Conservation (phyloP, 495 filamentous ascomycete genomes). For the Xeromyces bisporus region DNA sequence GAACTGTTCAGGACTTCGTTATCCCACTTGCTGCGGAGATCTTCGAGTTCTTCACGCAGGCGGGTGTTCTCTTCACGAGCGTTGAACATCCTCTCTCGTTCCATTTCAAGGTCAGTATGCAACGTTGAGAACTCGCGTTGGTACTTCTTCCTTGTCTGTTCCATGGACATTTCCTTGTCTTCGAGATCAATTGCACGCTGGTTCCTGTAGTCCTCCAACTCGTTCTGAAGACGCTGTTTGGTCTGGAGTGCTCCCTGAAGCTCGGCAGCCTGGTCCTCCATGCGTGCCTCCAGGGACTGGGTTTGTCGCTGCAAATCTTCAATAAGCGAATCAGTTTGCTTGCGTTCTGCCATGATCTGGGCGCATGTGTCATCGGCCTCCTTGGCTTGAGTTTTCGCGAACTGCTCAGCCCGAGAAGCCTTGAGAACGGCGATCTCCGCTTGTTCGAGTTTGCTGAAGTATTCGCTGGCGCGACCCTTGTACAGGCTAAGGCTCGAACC, state of each 20-base stretch:
- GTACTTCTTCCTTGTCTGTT: constrained; percentile 95
- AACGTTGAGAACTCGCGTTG: constrained; percentile 79
- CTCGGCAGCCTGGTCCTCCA: constrained; percentile 86
- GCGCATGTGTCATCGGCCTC: constrained; percentile 88
- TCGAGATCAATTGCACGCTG: constrained; percentile 92
- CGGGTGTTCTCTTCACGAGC: constrained; percentile 51
- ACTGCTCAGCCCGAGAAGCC: constrained; percentile 79
- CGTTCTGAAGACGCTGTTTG: constrained; percentile 90
- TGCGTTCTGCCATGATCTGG: constrained; percentile 78
- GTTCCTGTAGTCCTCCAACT: constrained; percentile 92
- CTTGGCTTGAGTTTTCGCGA: constrained; percentile 70
- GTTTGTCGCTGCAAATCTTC: constrained; percentile 84
- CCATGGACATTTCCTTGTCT: constrained; percentile 90
- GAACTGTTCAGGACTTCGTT: constrained; percentile 95
- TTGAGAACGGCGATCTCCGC: constrained; percentile 92
- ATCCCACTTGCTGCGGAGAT: constrained; percentile 93
- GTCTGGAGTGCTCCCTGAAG: constrained; percentile 72
- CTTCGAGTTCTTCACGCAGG: constrained; percentile 84
- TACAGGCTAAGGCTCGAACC: constrained; percentile 72
- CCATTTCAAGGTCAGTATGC: constrained; percentile 81
- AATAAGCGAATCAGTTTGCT: constrained; percentile 71
- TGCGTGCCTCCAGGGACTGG: constrained; percentile 73
- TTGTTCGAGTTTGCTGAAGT: constrained; percentile 94
- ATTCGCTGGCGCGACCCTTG: constrained; percentile 87
- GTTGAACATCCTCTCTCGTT: constrained; percentile 67